Evolutionary conservation across 2,329 filamentous ascomycete species (phyloP).

Genomic region (Arthrobotrys sphaeroides): DNA sequence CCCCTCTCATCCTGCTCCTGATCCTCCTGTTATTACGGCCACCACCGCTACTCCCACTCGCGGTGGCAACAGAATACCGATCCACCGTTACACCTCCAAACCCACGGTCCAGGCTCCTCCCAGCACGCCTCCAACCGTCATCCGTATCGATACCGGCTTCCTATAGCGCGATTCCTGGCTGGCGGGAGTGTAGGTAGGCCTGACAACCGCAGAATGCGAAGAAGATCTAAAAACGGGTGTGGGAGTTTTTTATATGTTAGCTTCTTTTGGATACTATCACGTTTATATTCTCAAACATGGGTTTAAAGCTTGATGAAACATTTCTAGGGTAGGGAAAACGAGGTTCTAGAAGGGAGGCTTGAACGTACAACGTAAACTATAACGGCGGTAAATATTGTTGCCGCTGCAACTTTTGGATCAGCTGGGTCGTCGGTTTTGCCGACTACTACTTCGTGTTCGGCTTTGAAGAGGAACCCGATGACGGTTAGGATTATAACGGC

Average conservation of each 20-base stretch:
- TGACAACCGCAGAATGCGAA: slow-evolving; percentile 91
- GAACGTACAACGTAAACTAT: slow-evolving; percentile 85
- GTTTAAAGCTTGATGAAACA: background rate
- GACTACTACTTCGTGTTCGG: slow-evolving; percentile 82
- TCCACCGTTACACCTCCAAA: slow-evolving; percentile 11
- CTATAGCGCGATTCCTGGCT: slow-evolving; percentile 61
- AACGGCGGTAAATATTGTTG: slow-evolving; percentile 86
- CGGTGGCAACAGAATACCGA: background rate
- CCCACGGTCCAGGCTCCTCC: slow-evolving; percentile 9
- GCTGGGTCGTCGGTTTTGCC: slow-evolving; percentile 73
- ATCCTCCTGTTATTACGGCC: slow-evolving; percentile 8
- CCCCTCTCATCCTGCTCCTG: slow-evolving; percentile 19
- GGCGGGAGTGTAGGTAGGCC: slow-evolving; percentile 83
- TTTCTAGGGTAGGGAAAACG: background rate
- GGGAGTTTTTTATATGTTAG: too few species aligned
- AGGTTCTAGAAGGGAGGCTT: background rate
- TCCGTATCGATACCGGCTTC: slow-evolving; percentile 54
- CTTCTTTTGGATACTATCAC: too few species aligned
- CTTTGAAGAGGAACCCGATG: slow-evolving; percentile 76
- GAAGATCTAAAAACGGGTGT: slow-evolving; percentile 80
- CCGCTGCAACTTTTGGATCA: slow-evolving; percentile 78
- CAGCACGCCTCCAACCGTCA: slow-evolving; percentile 24
- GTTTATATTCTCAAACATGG: too few species aligned
- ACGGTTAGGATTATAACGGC: slow-evolving; percentile 72
- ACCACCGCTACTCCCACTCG: slow-evolving; percentile 27